Base-by-base conservation (phyloP, 768 basidiomycete species). In the Chiua virens region DNA sequence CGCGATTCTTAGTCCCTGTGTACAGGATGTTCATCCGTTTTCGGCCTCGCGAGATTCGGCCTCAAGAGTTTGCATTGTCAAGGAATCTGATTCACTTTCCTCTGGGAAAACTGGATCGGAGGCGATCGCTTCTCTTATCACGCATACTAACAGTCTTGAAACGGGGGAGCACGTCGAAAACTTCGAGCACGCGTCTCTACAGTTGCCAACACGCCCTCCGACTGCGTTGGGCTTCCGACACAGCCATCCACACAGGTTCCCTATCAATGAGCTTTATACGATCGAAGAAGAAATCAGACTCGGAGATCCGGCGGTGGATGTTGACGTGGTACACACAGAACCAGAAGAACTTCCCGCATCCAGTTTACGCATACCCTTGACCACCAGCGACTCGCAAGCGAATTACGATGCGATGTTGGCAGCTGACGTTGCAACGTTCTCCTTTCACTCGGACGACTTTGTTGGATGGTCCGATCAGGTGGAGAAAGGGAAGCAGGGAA, bases 391-490 rank as follows among this genome's bases (percentile, higher is more conserved):
- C n/a, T 47, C 46, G 2, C 37, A 52, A 27, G 47, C 38, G n/a
- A 50, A 46, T 32, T 59, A 46, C 37, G 43, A 60, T 13, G 53
- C 43, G 21, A 48, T 55, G 20, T 27, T 43, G 13, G 44, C 42
- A 36, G 28, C 53, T 30, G 57, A 60, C 25, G 49, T 56, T 45
- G 45, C 45, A 1, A 32, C 23, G 5, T 60, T 60, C 38, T 39
- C 49, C 6, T 40, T 59, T 30, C 27, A 49, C 36, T 55, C 53
- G 39, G 32, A 43, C n/a, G 45, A 50, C 28, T 21, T 56, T n/a
- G 42, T 52, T 10, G 58, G 56, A 20, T 59, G 57, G 57, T 42
- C 48, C 7, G 54, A 56, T 17, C 48, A 59, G 20, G 35, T 56
- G 32, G 58, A 59, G 45, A 50, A 7, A 27, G 30, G 39, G 42